Evolutionary conservation across 805 yeast species (phyloP).

Genomic region (Saturnispora serradocipensis): DNA sequence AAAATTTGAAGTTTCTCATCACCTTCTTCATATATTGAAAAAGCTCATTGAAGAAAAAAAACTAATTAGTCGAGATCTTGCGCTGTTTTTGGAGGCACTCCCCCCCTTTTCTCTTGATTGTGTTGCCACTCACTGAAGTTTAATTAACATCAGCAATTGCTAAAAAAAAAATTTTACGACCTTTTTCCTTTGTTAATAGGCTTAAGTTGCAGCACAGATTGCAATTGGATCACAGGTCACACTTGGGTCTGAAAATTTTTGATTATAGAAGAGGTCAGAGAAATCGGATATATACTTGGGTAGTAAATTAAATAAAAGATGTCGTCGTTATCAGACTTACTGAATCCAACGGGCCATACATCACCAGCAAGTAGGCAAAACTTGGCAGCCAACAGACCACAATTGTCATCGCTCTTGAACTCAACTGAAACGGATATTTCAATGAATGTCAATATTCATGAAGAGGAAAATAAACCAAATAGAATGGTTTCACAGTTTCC

Average conservation of each 20-base stretch:
- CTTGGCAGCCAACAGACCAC: not conserved
- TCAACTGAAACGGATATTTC: not conserved
- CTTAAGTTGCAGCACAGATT: not conserved
- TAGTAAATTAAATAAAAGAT: not conserved
- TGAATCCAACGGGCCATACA: constrained; percentile 6
- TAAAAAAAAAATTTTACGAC: not conserved
- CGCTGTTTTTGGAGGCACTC: not conserved
- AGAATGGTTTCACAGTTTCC: not conserved
- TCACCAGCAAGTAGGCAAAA: not conserved
- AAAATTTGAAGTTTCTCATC: not conserved
- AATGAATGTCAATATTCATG: not conserved
- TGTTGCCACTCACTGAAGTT: not conserved
- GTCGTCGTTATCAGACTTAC: constrained; percentile 9
- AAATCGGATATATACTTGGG: no score
- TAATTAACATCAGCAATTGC: not conserved
- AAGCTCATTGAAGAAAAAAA: not conserved
- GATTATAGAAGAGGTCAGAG: not conserved
- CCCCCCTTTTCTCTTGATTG: not conserved
- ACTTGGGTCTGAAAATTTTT: not conserved
- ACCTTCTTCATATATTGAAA: not conserved
- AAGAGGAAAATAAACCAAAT: not conserved
- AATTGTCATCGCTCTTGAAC: not conserved
- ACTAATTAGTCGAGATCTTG: not conserved
- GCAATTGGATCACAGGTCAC: not conserved
- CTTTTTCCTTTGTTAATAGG: not conserved